Conservation (phyloP, 2,329 filamentous ascomycete species). For the Aspergillus oerlinghausenensis region DNA sequence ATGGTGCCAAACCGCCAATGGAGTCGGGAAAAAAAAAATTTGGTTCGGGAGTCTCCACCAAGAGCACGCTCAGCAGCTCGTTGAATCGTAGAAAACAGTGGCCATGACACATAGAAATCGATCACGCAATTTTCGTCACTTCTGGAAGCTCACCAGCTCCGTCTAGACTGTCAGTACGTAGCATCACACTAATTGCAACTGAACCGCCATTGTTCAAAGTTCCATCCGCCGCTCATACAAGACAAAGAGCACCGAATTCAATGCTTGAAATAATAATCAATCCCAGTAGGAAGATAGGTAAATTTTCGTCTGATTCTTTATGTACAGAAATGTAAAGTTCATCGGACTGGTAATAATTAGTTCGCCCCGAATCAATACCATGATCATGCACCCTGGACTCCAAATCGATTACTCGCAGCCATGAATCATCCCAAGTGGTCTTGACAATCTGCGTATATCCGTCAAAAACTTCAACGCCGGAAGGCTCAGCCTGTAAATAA, state of each 20-base stretch:
- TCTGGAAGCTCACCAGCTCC: background rate
- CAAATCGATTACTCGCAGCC: conserved; percentile 8
- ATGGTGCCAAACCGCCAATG: background rate
- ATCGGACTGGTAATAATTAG: conserved; percentile 13
- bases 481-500: background rate
- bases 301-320: conserved; percentile 17
- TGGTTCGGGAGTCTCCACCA: background rate
- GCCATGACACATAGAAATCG: conserved; percentile 24
- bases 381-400: conserved; percentile 15
- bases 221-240: too few species aligned
- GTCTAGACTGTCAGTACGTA: background rate
- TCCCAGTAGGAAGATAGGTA: background rate
- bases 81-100: background rate
- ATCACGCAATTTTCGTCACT: conserved; percentile 23
- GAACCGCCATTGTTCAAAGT: background rate
- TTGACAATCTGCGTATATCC: conserved; percentile 20
- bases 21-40: background rate
- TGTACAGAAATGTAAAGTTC: conserved; percentile 18
- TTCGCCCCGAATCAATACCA: conserved; percentile 12
- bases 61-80: background rate
- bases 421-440: conserved; percentile 12
- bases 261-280: background rate
- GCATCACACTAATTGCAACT: background rate
- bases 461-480: conserved; percentile 12
- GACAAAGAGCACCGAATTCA: background rate